Base-by-base conservation (phyloP, 805 yeast genomes). In the Nakazawaea ambrosiae region DNA sequence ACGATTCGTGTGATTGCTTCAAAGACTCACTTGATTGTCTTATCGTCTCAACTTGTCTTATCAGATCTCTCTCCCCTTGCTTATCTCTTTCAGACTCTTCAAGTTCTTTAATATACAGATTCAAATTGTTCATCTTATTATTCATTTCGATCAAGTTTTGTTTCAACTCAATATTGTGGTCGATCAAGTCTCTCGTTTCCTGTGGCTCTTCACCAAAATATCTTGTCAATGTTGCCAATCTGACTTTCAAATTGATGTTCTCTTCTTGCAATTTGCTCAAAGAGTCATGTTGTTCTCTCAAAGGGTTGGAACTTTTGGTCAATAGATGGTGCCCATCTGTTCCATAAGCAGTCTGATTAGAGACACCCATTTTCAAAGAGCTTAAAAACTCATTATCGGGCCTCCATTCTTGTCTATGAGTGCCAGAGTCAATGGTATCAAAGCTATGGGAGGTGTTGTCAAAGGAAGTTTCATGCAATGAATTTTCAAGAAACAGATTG, bases 171-270 rank as follows among this genome's bases (percentile, higher is more conserved):
- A 63, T 50, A 35, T 66, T 67, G 31, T 58, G 55, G 36, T 53
- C 53, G 15, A 67, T 54, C 35, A 69, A 37, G 5, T 60, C 62
- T 2, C 51, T 46, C 24, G 63, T 60, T 37, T 66, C 70, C 27
- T 50, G 53, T 0, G 75, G 74, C n/a, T 68, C 54, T n/a, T 58
- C 62, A 32, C 60, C 61, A 27, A 66, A 49, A 31, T 55, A 57
- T 41, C 58, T 54, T 27, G 60, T 59, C 36, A 66, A 50, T 0
- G 70, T 60, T 9, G 61, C 58, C 27, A 69, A 49, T 45, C 67
- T 65, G 20, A 68, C 61, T 45, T 63, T 60, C 41, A 70, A 50
- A 40, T 66, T 64, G 43, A 63, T 57, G 40, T 70, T 70, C 28
- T 70, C 74, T 12, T 58, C 54, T 34, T 61, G 54, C 16, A 69